Conservation (phyloP, 202 grass and related monocot genomes). For the Schoenoplectus triqueter region DNA sequence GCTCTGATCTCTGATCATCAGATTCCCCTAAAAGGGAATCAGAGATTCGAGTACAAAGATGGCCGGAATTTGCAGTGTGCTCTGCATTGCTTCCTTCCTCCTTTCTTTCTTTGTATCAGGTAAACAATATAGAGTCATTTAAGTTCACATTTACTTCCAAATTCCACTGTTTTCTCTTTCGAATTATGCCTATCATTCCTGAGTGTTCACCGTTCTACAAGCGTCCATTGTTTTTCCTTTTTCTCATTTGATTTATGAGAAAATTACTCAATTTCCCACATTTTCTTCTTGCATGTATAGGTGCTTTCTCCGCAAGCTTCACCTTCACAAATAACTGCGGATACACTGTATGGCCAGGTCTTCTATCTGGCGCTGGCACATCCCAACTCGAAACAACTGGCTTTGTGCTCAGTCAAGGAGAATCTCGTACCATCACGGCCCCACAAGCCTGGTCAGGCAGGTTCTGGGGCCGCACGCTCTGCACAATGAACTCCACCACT, state of each 20-base stretch:
- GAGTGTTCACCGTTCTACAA: not conserved
- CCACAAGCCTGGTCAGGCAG: slow-evolving; percentile 78
- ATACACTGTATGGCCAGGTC: slow-evolving; percentile 81
- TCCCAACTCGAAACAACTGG: slow-evolving; percentile 64
- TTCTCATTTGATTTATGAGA: not conserved
- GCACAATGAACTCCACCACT: slow-evolving; percentile 49
- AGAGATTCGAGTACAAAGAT: not conserved
- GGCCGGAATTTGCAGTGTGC: not conserved
- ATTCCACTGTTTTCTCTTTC: slow-evolving; percentile 4
- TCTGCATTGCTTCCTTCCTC: not conserved
- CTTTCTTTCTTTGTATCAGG: slow-evolving; percentile 23
- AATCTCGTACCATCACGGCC: slow-evolving; percentile 53
- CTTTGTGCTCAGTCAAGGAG: slow-evolving; percentile 64
- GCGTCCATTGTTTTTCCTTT: too few relatives aligned
- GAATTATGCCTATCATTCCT: slow-evolving; percentile 4
- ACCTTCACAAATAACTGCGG: slow-evolving; percentile 76
- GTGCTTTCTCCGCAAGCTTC: slow-evolving; percentile 60
- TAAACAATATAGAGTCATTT: slow-evolving; percentile 8
- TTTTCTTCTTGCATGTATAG: slow-evolving; percentile 22
- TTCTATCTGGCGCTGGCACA: slow-evolving; percentile 75
- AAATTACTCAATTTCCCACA: not conserved
- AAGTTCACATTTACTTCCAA: not conserved
- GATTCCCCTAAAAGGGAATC: not conserved
- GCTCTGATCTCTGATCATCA: not conserved
- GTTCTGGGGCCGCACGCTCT: slow-evolving; percentile 87